These are phyloP conservation scores for Diddensiella santjacobensis DNA, from an alignment of 805 yeast genomes.

Conservation along the genomic window DNA sequence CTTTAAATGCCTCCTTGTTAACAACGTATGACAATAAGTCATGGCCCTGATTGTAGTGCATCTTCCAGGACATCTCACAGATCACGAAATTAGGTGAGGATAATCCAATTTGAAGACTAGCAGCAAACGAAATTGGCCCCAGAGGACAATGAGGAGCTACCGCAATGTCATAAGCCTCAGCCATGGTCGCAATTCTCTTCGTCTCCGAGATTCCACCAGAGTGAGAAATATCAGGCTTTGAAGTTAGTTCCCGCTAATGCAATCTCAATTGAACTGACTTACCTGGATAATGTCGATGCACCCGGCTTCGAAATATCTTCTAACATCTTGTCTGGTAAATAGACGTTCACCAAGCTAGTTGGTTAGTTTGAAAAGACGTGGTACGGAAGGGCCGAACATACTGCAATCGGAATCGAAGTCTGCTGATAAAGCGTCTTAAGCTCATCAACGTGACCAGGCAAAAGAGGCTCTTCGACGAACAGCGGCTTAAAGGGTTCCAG, in stretches of 20 bases:
- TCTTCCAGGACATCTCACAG: constrained; percentile 29
- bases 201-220: constrained; percentile 32
- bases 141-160: constrained; percentile 33
- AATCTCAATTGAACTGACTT: too few relatives aligned
- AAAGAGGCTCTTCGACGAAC: constrained; percentile 33
- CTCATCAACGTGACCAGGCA: constrained; percentile 29
- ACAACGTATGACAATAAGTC: constrained; percentile 27
- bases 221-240: constrained; percentile 31
- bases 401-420: constrained; percentile 30
- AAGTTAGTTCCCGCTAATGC: too few relatives aligned
- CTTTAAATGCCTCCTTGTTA: constrained; percentile 26
- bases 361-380: neutral
- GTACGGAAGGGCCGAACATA: neutral
- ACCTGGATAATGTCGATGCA: constrained; percentile 31
- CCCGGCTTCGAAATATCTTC: constrained; percentile 26
- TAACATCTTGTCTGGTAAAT: constrained; percentile 26
- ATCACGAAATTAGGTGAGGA: constrained; percentile 27
- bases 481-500: constrained; percentile 30
- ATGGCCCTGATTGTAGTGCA: constrained; percentile 29
- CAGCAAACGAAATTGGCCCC: constrained; percentile 32
- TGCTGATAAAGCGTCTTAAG: constrained; percentile 21
- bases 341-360: constrained; percentile 28
- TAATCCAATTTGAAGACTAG: constrained; percentile 28
- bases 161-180: constrained; percentile 32
- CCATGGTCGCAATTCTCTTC: constrained; percentile 28